Percentiles rank a stretch among this genome's conserved stretches.
These are phyloP conservation scores for Penicillium sp. DNA, from an alignment of 2,329 filamentous ascomycete species.

Conservation along the genomic window DNA sequence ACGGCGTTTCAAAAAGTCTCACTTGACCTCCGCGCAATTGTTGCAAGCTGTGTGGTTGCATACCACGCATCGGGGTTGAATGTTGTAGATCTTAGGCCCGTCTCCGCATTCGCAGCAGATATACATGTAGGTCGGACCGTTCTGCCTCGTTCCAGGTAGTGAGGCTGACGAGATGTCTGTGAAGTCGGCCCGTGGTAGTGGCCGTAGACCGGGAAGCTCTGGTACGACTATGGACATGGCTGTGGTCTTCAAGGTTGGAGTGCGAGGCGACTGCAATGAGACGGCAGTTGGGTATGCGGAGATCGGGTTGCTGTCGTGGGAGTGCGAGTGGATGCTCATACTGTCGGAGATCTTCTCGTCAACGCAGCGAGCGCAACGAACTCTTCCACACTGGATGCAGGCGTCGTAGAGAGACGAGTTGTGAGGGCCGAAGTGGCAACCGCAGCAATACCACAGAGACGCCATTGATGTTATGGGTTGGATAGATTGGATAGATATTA, in stretches of 20 bases:
- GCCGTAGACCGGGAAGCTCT: constrained; percentile 16
- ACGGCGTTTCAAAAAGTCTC: constrained; percentile 9
- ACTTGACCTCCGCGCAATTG: constrained; percentile 34
- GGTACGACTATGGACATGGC: constrained; percentile 11
- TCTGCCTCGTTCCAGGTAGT: constrained; percentile 7
- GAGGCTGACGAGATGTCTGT: not conserved
- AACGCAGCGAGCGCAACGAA: constrained; percentile 25
- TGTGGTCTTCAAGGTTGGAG: constrained; percentile 4
- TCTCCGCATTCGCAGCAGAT: constrained; percentile 43
- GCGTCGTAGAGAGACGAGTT: constrained; percentile 23
- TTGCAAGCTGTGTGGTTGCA: constrained; percentile 37
- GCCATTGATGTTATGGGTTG: constrained; percentile 14
- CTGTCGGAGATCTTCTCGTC: constrained; percentile 12
- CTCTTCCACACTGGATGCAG: constrained; percentile 29
- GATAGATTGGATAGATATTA: constrained; percentile 7
- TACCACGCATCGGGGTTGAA: constrained; percentile 34
- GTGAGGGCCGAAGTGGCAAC: constrained; percentile 36
- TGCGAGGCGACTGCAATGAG: constrained; percentile 1
- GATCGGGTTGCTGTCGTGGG: constrained; percentile 12
- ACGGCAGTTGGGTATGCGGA: constrained; percentile 24
- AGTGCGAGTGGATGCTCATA: constrained; percentile 6
- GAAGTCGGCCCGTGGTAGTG: constrained; percentile 10
- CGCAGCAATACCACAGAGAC: constrained; percentile 37
- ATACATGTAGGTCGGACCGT: constrained; percentile 31
- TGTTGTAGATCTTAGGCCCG: constrained; percentile 40